These are phyloP conservation scores for Mangifera indica DNA, from an alignment of 345 rosid genomes.

Conservation along the genomic window DNA sequence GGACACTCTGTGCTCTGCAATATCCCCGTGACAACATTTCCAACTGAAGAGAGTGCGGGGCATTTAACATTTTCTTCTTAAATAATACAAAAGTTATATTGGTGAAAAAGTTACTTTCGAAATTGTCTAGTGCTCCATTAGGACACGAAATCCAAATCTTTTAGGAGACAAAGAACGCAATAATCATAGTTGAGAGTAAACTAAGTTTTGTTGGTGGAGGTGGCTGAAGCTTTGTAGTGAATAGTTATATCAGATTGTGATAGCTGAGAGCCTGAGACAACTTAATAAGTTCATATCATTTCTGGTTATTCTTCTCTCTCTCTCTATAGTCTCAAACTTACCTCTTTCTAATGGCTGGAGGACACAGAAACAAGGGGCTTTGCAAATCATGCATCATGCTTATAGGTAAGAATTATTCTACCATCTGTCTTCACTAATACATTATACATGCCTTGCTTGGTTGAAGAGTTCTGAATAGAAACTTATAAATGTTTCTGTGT, in stretches of 20 bases:
- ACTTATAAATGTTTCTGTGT: neutral
- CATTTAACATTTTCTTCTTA: neutral
- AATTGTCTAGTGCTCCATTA: slow-evolving; percentile 14
- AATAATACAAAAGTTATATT: neutral
- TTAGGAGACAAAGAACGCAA: slow-evolving; percentile 3
- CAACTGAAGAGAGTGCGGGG: slow-evolving; percentile 5
- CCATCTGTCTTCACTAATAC: too few species aligned
- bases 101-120: neutral
- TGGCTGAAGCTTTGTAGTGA: neutral
- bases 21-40: slow-evolving; percentile 2
- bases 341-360: slow-evolving; percentile 37
- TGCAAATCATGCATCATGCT: slow-evolving; percentile 72
- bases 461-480: neutral
- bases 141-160: neutral
- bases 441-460: neutral
- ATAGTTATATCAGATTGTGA: neutral
- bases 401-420: slow-evolving; percentile 45
- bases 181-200: neutral
- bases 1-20: neutral
- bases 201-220: neutral
- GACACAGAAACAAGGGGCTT: slow-evolving; percentile 37
- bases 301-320: neutral
- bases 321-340: neutral
- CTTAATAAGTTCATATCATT: neutral
- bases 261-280: neutral